Evolutionary conservation across 163 green algal species (phyloP), one percentile per base, ranked within the genome.

Genomic region (Chlamydomonas reinhardtii): DNA sequence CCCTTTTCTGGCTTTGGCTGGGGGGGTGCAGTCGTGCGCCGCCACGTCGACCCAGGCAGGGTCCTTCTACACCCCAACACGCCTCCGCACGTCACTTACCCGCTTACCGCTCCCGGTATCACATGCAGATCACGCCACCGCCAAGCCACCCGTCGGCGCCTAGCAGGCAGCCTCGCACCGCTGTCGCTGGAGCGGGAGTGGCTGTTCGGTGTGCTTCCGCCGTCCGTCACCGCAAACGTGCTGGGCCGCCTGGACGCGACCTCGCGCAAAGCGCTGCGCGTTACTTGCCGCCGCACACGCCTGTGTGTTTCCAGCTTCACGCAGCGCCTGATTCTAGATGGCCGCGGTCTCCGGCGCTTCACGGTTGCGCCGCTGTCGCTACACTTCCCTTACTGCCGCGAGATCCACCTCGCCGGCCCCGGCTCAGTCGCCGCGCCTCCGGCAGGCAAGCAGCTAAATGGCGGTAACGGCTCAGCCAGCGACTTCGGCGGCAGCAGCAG

Each of bases 141-240:
- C 37, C 69, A 79, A 34, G 69, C 80, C 0, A 35, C 65, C 35
- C 80, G 80, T 25, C 70, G 80, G 14, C 80, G 70, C 35, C 48
- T 79, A 16, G 70, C 56, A 29, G 19, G 34, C 69, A 37, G 37
- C 70, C 80, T 86, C 2, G 34, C 56, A 17, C 80, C 80, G 24
- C 70, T 79, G 27, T 74, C 80, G 19, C 27, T 73, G 16, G 80
- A 86, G 56, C 80, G 80, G 54, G 80, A 86, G 32, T 86, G 69
- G 69, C 80, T 86, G 8, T 73, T 86, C 27, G 80, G 80, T 8
- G 0, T 31, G 0, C 70, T 86, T 34, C 80, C 80, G 6, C 69
- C 80, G 34, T 39, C 54, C 27, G 80, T 86, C 34, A 86, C 80
- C 4, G 34, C 34, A 56, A 73, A 48, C 54, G 37, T 86, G 15